Percentiles rank a stretch among this genome's conserved stretches.
These are phyloP conservation scores for Podospora conica DNA, from an alignment of 495 filamentous ascomycete species.

Conservation along the genomic window DNA sequence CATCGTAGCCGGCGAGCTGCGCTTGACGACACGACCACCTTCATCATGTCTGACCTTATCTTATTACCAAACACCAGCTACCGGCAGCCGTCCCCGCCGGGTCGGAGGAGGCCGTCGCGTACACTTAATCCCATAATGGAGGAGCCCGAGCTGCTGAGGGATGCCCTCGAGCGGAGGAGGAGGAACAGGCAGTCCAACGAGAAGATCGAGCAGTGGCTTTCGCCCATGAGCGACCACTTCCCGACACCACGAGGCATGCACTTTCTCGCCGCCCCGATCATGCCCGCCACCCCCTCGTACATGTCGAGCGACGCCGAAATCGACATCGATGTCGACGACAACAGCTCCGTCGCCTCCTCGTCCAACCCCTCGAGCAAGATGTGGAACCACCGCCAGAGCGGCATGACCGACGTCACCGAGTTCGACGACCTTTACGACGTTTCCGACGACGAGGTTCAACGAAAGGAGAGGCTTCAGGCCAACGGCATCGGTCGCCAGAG, in stretches of 20 bases:
- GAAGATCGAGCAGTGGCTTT: constrained; percentile 49
- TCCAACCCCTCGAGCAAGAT: constrained; percentile 46
- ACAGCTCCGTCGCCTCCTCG: constrained; percentile 44
- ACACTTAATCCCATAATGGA: constrained; percentile 85
- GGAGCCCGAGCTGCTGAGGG: constrained; percentile 42
- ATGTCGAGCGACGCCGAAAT: constrained; percentile 29
- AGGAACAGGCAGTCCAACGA: constrained; percentile 41
- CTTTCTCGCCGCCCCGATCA: constrained; percentile 50
- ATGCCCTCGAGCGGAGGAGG: constrained; percentile 24
- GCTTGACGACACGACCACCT: constrained; percentile 17
- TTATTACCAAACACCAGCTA: constrained; percentile 55
- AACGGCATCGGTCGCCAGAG: constrained; percentile 32
- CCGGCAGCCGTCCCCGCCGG: constrained; percentile 64
- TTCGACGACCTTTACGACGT: constrained; percentile 86
- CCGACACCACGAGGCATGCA: constrained; percentile 53
- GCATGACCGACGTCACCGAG: constrained; percentile 52
- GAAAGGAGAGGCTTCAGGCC: constrained; percentile 27
- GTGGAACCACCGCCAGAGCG: constrained; percentile 47
- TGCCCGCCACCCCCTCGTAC: constrained; percentile 41
- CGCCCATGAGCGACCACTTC: constrained; percentile 55
- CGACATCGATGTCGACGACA: constrained; percentile 31
- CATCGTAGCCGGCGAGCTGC: constrained; percentile 15
- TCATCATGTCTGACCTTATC: constrained; percentile 50
- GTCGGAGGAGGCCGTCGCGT: constrained; percentile 50
- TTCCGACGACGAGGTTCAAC: constrained; percentile 53